Percentiles rank a stretch among this genome's conserved stretches.
phyloP scores from a whole-genome alignment of 805 yeast genomes.

The Yamadazyma akitaensis region DNA sequence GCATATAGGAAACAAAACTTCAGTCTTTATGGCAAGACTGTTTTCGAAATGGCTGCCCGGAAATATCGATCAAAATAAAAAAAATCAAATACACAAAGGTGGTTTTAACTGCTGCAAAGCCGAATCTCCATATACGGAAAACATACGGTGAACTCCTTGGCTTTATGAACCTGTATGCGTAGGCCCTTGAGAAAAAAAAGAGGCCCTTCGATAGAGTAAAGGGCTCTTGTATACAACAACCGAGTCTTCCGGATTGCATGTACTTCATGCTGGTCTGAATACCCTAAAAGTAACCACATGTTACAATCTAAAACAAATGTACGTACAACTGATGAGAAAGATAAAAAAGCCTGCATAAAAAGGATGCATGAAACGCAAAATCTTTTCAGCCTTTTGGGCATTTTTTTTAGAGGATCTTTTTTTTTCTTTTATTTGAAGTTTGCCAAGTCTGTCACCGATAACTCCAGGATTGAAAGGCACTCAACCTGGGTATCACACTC shows the following conservation, averaged over 20 bases:
- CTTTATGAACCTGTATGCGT: too few species aligned
- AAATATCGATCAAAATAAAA: not conserved
- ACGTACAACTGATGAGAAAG: conserved; percentile 5
- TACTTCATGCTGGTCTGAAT: too few species aligned
- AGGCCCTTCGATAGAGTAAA: too few species aligned
- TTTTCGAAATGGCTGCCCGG: not conserved
- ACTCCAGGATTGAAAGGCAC: not conserved
- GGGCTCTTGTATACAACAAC: too few species aligned
- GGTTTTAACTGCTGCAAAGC: not conserved
- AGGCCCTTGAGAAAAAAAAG: too few species aligned
- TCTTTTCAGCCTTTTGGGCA: not conserved
- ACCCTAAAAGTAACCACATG: not conserved
- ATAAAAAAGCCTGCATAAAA: conserved; percentile 2
- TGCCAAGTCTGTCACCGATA: conserved; percentile 1
- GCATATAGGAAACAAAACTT: not conserved
- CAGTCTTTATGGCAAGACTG: not conserved
- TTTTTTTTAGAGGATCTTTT: not conserved
- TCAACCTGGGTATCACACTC: not conserved
- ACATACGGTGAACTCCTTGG: too few species aligned
- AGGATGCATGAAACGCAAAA: conserved; percentile 1
- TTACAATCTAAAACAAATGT: not conserved
- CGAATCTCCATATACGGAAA: not conserved
- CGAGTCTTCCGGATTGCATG: too few species aligned
- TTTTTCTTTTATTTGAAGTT: not conserved
- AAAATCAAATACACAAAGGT: not conserved